A percentile compares a stretch with the other conserved stretches of the same genome.
Evolutionary conservation across 345 rosid genomes (phyloP).

Genomic region (Linum usitatissimum): DNA sequence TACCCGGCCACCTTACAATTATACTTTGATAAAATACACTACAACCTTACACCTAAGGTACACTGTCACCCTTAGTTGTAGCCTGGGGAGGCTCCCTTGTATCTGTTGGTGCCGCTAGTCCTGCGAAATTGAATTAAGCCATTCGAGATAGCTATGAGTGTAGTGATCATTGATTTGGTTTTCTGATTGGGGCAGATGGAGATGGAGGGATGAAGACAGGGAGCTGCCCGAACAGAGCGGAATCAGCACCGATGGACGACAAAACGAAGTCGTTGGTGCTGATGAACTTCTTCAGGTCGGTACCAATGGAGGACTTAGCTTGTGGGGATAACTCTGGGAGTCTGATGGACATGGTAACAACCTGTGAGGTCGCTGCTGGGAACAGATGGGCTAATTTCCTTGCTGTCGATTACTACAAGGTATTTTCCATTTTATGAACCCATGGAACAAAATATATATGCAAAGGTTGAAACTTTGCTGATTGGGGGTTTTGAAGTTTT

Average conservation of each 20-base stretch:
- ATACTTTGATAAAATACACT: too few relatives aligned
- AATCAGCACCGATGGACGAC: slow-evolving; percentile 36
- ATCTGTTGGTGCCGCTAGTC: too few relatives aligned
- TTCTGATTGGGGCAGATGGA: slow-evolving; percentile 38
- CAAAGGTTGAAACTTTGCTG: neutral
- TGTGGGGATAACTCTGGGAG: slow-evolving; percentile 40
- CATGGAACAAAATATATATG: neutral
- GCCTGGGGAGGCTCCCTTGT: too few relatives aligned
- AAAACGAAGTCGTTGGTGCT: slow-evolving; percentile 42
- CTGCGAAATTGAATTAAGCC: neutral
- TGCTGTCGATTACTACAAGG: slow-evolving; percentile 55
- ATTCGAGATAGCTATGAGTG: neutral
- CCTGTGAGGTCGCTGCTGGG: slow-evolving; percentile 41
- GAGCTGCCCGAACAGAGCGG: slow-evolving; percentile 43
- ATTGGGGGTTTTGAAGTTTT: too few relatives aligned
- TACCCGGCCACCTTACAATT: too few relatives aligned
- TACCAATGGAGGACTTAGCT: slow-evolving; percentile 20
- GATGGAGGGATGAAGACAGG: slow-evolving; percentile 48
- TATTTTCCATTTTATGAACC: too few relatives aligned
- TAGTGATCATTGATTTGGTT: too few relatives aligned
- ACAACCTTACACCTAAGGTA: too few relatives aligned
- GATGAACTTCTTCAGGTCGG: slow-evolving; percentile 28
- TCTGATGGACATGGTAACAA: slow-evolving; percentile 36
- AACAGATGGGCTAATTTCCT: slow-evolving; percentile 57
- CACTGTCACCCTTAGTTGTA: too few relatives aligned